Base-by-base conservation (phyloP, 805 yeast genomes). In the Teunomyces kruisii region DNA sequence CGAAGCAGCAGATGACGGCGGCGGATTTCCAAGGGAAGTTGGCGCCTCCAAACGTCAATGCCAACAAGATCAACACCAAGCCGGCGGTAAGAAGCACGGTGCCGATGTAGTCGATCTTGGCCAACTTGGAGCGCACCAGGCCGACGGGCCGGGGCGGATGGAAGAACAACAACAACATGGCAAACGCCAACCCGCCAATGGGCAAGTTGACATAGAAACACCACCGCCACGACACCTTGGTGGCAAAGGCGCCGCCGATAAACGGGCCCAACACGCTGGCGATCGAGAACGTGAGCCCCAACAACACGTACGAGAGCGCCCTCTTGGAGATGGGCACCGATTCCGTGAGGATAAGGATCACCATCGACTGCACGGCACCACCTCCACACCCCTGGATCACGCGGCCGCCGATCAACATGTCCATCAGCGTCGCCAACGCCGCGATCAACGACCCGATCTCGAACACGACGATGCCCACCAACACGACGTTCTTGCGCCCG, bases 131-230 rank as follows among this genome's bases (percentile, higher is more conserved):
- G 27, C 51, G 56, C 30, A 69, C 43, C 14, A 62, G 56, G 10
- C 76, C 76, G n/a, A 55, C 55, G 1, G 79, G 73, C 30, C 56
- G 61, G 6, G 79, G 79, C 9, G 84, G 81, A 26, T 70, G 65
- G 57, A 78, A 75, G 14, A 72, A 66, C 4, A 72, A 46, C 3
- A 70, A 39, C 13, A 79, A 57, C 6, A 71, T 50, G 0, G 58
- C 55, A 14, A 72, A 55, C 0, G 80, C 76, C 0, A 69, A 43
- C 1, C 84, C 88, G 13, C 87, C 86, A 29, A 83, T 61, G 2
- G 89, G 88, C 30, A 86, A 59, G 59, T 84, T 85, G 50, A 86
- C 71, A 62, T 80, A 86, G 58, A 84, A 86, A 54, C 88, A 80
- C 88, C 90, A 84, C 55, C 90, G 70, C 90, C 90, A 85, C n/a